Conservation (phyloP, 2,329 filamentous ascomycete species). For the Coccinonectria pachysandricola region DNA sequence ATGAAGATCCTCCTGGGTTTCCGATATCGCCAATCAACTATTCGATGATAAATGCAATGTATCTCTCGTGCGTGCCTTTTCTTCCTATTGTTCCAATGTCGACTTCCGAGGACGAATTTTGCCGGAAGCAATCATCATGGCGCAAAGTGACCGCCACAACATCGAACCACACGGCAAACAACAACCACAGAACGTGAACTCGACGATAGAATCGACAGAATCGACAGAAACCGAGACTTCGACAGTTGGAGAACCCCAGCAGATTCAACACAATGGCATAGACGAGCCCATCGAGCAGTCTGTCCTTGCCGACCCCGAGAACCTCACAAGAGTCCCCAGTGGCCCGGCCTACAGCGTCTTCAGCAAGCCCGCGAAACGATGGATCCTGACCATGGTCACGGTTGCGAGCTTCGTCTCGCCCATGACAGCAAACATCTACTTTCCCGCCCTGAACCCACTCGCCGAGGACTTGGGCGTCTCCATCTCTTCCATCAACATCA, state of each 20-base stretch:
- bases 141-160: constrained; percentile 5
- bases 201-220: constrained; percentile 4
- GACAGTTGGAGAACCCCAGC: constrained; percentile 1
- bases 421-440: constrained; percentile 49
- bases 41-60: constrained; percentile 8
- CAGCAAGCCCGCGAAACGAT: constrained; percentile 32
- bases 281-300: too few relatives aligned
- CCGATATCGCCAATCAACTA: constrained; percentile 13
- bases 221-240: constrained; percentile 3
- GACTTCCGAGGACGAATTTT: too few relatives aligned
- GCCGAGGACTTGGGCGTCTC: constrained; percentile 29
- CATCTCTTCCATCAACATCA: constrained; percentile 34
- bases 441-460: constrained; percentile 31
- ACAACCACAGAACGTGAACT: constrained; percentile 4
- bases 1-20: constrained; percentile 4
- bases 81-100: constrained; percentile 1
- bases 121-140: too few relatives aligned
- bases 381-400: constrained; percentile 43
- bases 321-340: constrained; percentile 10
- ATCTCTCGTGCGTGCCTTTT: constrained; percentile 3
- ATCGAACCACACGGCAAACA: constrained; percentile 1
- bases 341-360: constrained; percentile 21
- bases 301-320: constrained; percentile 11
- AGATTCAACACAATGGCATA: too few relatives aligned
- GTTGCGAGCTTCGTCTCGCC: constrained; percentile 45